Evolutionary conservation across 768 basidiomycete genomes (phyloP).

Genomic region (Suillus subalutaceus): DNA sequence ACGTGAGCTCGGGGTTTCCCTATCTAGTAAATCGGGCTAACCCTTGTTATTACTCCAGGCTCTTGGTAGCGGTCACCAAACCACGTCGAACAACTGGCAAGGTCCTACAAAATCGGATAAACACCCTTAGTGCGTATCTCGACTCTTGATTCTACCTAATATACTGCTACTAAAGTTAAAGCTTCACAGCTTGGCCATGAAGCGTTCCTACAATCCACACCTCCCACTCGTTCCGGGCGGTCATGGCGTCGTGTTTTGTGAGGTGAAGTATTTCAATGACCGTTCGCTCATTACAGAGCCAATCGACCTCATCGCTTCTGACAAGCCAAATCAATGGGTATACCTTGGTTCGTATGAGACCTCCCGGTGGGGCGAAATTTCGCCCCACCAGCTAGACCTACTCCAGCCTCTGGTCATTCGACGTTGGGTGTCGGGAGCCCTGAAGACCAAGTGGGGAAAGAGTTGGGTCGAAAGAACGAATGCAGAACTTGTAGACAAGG

Average conservation of each 20-base stretch:
- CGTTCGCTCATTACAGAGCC: conserved; percentile 8
- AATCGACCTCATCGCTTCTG: conserved; percentile 20
- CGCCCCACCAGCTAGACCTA: conserved; percentile 14
- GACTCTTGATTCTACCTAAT: not conserved
- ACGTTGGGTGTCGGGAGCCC: conserved; percentile 14
- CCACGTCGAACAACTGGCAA: conserved; percentile 5
- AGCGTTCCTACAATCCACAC: conserved; percentile 20
- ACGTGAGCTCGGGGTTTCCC: conserved; percentile 10
- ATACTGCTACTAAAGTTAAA: not conserved
- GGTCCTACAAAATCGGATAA: not conserved
- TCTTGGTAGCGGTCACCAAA: not conserved
- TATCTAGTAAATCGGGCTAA: not conserved
- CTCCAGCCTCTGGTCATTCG: conserved; percentile 13
- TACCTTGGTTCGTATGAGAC: conserved; percentile 16
- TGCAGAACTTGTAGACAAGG: conserved; percentile 4
- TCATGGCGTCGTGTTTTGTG: conserved; percentile 21
- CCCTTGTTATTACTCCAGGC: not conserved
- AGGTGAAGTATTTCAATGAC: not conserved
- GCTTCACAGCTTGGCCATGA: conserved; percentile 13
- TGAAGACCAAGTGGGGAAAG: conserved; percentile 7
- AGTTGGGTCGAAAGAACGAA: conserved; percentile 8
- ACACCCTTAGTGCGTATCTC: conserved; percentile 3
- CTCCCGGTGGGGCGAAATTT: conserved; percentile 17
- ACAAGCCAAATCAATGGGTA: conserved; percentile 13
- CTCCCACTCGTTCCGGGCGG: conserved; percentile 18